A percentile compares a stretch with the other conserved stretches of the same genome.
phyloP scores from a whole-genome alignment of 2,329 filamentous ascomycete species.

The Neonectria magnoliae region DNA sequence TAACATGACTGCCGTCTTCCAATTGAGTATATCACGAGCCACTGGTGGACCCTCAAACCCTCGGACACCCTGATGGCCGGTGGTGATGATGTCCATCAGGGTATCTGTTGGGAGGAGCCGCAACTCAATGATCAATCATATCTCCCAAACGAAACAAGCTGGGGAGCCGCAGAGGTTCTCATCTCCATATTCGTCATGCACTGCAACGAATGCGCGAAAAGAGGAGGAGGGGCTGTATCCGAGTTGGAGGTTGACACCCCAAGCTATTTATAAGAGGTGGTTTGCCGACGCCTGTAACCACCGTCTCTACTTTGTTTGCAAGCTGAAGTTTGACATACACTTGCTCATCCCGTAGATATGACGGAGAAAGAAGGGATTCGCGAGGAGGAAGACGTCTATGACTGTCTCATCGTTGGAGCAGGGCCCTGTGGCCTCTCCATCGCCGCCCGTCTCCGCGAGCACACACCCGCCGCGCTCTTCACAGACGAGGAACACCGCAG shows the following conservation, averaged over 20 bases:
- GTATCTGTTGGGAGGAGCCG: conserved; percentile 9
- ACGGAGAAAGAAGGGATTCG: conserved; percentile 10
- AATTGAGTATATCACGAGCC: background rate
- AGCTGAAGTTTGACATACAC: no score
- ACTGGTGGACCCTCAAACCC: conserved; percentile 10
- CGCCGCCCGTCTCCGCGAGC: conserved; percentile 76
- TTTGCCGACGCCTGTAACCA: background rate
- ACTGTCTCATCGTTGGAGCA: conserved; percentile 78
- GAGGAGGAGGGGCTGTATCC: background rate
- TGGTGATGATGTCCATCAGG: conserved; percentile 22
- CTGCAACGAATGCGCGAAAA: background rate
- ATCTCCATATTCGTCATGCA: conserved; percentile 1
- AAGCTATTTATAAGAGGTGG: background rate
- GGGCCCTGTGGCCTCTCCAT: conserved; percentile 80
- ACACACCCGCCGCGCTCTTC: conserved; percentile 80
- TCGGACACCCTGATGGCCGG: conserved; percentile 19
- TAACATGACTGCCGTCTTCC: background rate
- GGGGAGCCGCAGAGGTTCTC: conserved; percentile 22
- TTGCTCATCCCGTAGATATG: background rate
- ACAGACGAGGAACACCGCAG: conserved; percentile 84
- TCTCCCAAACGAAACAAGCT: background rate
- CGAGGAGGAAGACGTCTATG: conserved; percentile 57
- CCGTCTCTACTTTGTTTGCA: background rate
- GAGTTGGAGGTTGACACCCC: background rate
- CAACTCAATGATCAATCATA: conserved; percentile 2